These are phyloP conservation scores for Wickerhamomyces kurtzmanii DNA, from an alignment of 805 yeast genomes.

Conservation along the genomic window DNA sequence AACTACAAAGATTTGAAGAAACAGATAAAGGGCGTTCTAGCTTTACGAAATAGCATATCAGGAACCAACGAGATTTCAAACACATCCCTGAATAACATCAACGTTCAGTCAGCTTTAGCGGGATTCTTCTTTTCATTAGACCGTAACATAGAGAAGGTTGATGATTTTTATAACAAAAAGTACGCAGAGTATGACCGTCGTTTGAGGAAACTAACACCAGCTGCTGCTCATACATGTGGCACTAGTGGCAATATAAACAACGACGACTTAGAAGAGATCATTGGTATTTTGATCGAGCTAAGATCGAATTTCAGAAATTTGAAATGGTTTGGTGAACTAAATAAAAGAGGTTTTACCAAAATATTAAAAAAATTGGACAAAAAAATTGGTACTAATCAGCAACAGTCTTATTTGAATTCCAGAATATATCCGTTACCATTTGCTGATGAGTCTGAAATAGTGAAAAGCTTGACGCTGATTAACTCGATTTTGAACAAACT, in stretches of 20 bases:
- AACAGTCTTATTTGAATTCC: slow-evolving; percentile 47
- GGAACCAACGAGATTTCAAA: slow-evolving; percentile 8
- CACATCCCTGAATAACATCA: slow-evolving; percentile 24
- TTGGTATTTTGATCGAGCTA: slow-evolving; percentile 64
- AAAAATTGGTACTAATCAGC: slow-evolving; percentile 55
- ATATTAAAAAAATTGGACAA: slow-evolving; percentile 88
- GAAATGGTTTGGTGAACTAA: slow-evolving; percentile 91
- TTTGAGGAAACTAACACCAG: slow-evolving; percentile 34
- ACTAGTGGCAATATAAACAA: slow-evolving; percentile 31
- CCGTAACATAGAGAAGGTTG: slow-evolving; percentile 73
- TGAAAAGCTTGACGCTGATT: slow-evolving; percentile 40
- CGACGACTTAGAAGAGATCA: slow-evolving; percentile 51
- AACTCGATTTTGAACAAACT: slow-evolving; percentile 42
- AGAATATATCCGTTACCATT: slow-evolving; percentile 70
- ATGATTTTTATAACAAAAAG: slow-evolving; percentile 66
- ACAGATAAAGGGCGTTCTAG: slow-evolving; percentile 56
- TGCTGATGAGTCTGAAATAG: slow-evolving; percentile 59
- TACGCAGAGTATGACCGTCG: slow-evolving; percentile 68
- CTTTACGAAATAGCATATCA: slow-evolving; percentile 24
- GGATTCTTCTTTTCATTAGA: slow-evolving; percentile 73
- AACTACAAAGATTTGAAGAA: slow-evolving; percentile 81
- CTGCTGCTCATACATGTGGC: slow-evolving; percentile 20
- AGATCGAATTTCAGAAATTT: slow-evolving; percentile 70
- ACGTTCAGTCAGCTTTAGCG: slow-evolving; percentile 38
- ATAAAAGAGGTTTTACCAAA: slow-evolving; percentile 81